Percentiles rank a stretch among this genome's conserved stretches.
Conservation (phyloP, 306 rosid species). For the Vigna mungo region DNA sequence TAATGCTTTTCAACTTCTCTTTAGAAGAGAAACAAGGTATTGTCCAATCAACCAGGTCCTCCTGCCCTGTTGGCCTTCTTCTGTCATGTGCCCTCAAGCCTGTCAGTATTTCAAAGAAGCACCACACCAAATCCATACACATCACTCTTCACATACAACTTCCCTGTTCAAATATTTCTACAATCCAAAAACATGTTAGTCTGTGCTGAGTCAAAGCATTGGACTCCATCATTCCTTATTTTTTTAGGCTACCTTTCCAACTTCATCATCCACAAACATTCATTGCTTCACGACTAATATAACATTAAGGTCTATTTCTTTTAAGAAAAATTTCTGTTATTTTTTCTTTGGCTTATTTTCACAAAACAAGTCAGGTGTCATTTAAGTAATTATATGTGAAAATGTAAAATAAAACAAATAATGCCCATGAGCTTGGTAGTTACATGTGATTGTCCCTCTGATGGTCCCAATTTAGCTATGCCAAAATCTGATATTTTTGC, state of each 20-base stretch:
- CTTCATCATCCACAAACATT: background rate
- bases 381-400: too few relatives aligned
- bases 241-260: background rate
- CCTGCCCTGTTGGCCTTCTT: conserved; percentile 62
- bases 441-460: too few relatives aligned
- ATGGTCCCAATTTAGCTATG: too few relatives aligned
- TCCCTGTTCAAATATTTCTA: conserved; percentile 61
- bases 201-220: conserved; percentile 1
- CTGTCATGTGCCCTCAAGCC: conserved; percentile 68
- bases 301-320: background rate
- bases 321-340: background rate
- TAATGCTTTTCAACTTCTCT: conserved; percentile 59
- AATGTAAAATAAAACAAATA: too few relatives aligned
- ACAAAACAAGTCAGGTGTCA: background rate
- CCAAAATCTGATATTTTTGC: too few relatives aligned
- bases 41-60: conserved; percentile 70
- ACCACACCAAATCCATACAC: conserved; percentile 94
- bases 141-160: conserved; percentile 87
- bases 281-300: background rate
- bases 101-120: conserved; percentile 70
- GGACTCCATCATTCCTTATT: background rate
- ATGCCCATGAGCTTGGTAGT: too few relatives aligned
- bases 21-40: conserved; percentile 61
- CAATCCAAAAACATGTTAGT: conserved; percentile 31
- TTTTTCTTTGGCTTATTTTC: background rate